phyloP scores from a whole-genome alignment of 805 yeast species.

The Tetrapisispora fleetii region DNA sequence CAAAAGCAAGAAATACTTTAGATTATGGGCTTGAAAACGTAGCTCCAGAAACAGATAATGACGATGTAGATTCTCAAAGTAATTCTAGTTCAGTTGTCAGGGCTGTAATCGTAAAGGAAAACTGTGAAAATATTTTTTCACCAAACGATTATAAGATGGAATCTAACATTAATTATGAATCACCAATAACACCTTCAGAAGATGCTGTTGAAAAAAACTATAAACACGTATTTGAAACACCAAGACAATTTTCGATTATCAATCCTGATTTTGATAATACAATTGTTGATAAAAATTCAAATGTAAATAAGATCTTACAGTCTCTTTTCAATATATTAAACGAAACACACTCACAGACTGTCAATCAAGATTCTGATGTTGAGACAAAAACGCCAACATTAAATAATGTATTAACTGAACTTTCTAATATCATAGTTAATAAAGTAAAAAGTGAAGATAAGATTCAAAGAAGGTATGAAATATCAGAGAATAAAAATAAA shows the following conservation, averaged over 20 bases:
- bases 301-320: not conserved
- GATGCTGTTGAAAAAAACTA: constrained; percentile 11
- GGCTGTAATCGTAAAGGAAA: constrained; percentile 9
- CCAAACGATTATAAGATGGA: not conserved
- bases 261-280: constrained; percentile 4
- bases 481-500: not conserved
- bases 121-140: constrained; percentile 1
- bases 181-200: constrained; percentile 16
- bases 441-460: not conserved
- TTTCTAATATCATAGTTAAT: not conserved
- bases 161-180: constrained; percentile 6
- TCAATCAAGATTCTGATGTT: not conserved
- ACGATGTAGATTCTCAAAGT: constrained; percentile 3
- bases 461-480: not conserved
- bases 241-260: constrained; percentile 6
- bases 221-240: constrained; percentile 19
- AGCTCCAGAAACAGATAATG: not conserved
- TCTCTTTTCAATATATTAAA: not conserved
- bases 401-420: not conserved
- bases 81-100: constrained; percentile 13
- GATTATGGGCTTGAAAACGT: not conserved
- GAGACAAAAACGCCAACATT: not conserved
- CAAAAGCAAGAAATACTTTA: not conserved
- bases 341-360: not conserved
- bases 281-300: constrained; percentile 3